Percentiles rank a stretch among this genome's conserved stretches.
These are phyloP conservation scores for Boletales sp. DNA, from an alignment of 768 basidiomycete species.

Conservation along the genomic window DNA sequence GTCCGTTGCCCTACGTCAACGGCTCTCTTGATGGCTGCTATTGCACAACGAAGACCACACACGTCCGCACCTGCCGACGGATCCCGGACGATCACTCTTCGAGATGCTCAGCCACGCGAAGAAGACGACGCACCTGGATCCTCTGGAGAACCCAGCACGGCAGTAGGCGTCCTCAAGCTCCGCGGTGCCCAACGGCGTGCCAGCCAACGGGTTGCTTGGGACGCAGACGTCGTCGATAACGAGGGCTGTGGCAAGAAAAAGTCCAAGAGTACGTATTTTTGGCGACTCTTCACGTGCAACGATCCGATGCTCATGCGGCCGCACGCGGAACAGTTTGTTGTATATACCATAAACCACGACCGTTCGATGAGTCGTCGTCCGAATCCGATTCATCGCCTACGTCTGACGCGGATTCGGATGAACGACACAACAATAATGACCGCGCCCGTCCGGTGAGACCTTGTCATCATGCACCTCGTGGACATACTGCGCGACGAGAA, in stretches of 20 bases:
- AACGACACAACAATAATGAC: conserved; percentile 1
- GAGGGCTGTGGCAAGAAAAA: conserved; percentile 87
- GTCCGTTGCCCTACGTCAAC: too few species aligned
- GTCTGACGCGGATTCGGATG: conserved; percentile 21
- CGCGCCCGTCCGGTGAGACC: conserved; percentile 11
- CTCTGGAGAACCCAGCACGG: conserved; percentile 14
- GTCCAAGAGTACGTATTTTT: conserved; percentile 74
- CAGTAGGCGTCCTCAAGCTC: conserved; percentile 55
- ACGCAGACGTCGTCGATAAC: conserved; percentile 84
- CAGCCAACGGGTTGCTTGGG: conserved; percentile 72
- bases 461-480: conserved; percentile 4
- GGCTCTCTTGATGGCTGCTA: conserved; percentile 17
- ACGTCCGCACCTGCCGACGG: conserved; percentile 47
- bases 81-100: conserved; percentile 52
- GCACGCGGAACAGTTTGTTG: conserved; percentile 71
- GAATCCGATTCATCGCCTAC: conserved; percentile 52
- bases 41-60: conserved; percentile 26
- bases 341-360: conserved; percentile 82
- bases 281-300: too few species aligned
- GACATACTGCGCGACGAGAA: conserved; percentile 2
- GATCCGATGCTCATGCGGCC: not conserved
- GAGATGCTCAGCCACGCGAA: conserved; percentile 33
- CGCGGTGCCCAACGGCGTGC: conserved; percentile 47
- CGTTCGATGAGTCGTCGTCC: conserved; percentile 80
- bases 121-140: conserved; percentile 22